Percentiles rank a stretch among this genome's conserved stretches.
These are phyloP conservation scores for Mycoemilia scoparia DNA, from an alignment of 192 early-diverging fungal species.

Conservation along the genomic window DNA sequence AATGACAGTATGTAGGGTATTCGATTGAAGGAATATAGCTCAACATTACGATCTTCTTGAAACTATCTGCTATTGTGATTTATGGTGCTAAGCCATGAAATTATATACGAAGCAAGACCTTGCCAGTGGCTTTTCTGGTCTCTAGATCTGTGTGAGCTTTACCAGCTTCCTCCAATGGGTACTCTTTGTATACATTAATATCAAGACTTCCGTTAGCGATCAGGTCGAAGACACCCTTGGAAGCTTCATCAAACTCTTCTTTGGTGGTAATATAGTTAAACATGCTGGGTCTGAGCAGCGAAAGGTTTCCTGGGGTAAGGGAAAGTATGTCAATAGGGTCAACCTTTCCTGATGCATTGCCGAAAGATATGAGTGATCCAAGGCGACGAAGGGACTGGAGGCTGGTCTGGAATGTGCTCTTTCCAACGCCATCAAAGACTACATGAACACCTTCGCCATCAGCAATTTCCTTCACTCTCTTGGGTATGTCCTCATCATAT, in stretches of 20 bases:
- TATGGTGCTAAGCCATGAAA: too few relatives aligned
- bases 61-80: too few relatives aligned
- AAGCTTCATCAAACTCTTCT: conserved; percentile 46
- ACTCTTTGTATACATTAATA: conserved; percentile 52
- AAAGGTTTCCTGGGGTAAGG: conserved; percentile 51
- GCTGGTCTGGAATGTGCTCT: conserved; percentile 58
- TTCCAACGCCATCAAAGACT: conserved; percentile 87
- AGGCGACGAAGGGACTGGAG: conserved; percentile 40
- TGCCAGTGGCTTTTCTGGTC: conserved; percentile 49
- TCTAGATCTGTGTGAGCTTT: conserved; percentile 67
- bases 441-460: conserved; percentile 53
- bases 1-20: too few relatives aligned
- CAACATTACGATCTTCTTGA: too few relatives aligned
- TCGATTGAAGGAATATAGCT: too few relatives aligned
- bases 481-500: conserved; percentile 49
- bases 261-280: conserved; percentile 48
- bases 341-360: conserved; percentile 70
- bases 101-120: conserved; percentile 38
- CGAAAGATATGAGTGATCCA: conserved; percentile 68
- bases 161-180: conserved; percentile 51
- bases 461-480: conserved; percentile 55
- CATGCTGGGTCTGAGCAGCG: conserved; percentile 52
- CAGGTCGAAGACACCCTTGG: conserved; percentile 39
- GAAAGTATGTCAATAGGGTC: conserved; percentile 37
- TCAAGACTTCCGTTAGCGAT: conserved; percentile 39